phyloP scores from a whole-genome alignment of 75 land plant species.

The Cunninghamia lanceolata region DNA sequence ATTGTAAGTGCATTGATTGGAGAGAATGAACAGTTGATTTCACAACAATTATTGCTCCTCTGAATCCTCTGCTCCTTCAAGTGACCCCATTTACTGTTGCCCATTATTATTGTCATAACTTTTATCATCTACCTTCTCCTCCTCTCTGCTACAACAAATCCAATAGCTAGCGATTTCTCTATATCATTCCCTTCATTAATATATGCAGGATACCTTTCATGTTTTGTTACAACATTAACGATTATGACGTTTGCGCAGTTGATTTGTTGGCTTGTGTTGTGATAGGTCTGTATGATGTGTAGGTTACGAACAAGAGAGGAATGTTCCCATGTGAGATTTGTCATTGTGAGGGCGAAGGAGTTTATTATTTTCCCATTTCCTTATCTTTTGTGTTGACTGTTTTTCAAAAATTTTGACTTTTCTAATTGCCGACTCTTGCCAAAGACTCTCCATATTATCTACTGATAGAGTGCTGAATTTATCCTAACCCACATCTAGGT shows the following conservation, averaged over 20 bases:
- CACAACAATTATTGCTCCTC: neutral
- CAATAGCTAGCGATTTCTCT: no score
- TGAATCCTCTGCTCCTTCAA: conserved; percentile 2
- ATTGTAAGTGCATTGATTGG: neutral
- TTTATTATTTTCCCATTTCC: no score
- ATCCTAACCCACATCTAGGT: no score
- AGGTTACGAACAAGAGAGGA: no score
- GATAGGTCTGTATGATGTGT: neutral
- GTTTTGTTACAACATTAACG: neutral
- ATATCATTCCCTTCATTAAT: neutral
- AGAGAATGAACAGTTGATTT: neutral
- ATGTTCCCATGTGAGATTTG: no score
- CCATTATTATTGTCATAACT: conserved; percentile 6
- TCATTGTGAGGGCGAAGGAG: no score
- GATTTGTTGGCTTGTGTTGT: neutral
- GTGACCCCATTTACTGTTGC: conserved; percentile 5
- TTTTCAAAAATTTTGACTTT: no score
- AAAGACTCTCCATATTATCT: no score
- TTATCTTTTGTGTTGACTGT: no score
- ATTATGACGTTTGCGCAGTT: neutral
- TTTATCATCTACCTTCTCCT: conserved; percentile 1
- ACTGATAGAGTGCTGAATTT: no score
- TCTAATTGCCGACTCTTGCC: no score
- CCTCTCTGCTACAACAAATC: neutral
- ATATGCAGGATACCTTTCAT: neutral